Evolutionary conservation across 768 basidiomycete genomes (phyloP).

Genomic region (Mycena capillaripes): DNA sequence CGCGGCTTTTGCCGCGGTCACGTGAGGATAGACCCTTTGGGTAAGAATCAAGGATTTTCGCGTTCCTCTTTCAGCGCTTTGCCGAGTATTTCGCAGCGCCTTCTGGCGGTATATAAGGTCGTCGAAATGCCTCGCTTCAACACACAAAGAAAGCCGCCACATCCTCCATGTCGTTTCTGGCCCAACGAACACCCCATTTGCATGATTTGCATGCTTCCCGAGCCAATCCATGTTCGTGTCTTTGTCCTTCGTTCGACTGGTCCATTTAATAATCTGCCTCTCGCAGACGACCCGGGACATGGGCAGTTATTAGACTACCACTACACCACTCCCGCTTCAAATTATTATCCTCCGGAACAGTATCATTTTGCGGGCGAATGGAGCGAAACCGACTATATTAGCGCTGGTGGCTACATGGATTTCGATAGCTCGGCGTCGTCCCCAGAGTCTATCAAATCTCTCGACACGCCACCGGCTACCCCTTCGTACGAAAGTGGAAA

Average conservation of each 20-base stretch:
- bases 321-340: neutral
- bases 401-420: neutral
- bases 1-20: too few relatives aligned
- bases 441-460: constrained; percentile 6
- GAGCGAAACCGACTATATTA: neutral
- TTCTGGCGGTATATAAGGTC: constrained; percentile 34
- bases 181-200: neutral
- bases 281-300: constrained; percentile 7
- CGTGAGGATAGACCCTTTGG: constrained; percentile 23
- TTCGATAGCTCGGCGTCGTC: constrained; percentile 5
- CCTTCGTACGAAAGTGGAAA: neutral
- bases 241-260: constrained; percentile 7
- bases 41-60: constrained; percentile 15
- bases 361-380: constrained; percentile 3
- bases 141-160: neutral
- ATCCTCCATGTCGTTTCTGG: neutral
- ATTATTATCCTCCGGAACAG: neutral
- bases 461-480: constrained; percentile 7
- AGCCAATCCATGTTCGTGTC: constrained; percentile 2
- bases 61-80: constrained; percentile 13
- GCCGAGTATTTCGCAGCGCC: constrained; percentile 27
- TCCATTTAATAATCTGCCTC: neutral
- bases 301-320: constrained; percentile 8
- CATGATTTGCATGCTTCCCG: neutral
- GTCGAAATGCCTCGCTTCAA: constrained; percentile 16